Evolutionary conservation across 1,284 basidiomycete species (phyloP).

Genomic region (Microbotryum silenes-acaulis): DNA sequence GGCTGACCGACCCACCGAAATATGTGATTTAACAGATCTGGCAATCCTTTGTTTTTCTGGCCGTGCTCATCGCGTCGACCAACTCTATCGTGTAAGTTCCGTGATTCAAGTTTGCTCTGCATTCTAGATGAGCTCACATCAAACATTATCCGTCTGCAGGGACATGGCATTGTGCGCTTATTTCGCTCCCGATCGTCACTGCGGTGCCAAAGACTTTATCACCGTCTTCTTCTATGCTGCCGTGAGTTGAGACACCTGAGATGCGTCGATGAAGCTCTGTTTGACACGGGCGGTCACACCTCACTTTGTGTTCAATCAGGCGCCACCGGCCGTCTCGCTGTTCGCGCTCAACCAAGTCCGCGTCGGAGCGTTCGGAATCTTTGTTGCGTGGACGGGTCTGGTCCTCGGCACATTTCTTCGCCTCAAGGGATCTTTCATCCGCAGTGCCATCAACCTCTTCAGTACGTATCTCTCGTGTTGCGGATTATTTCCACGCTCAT

Average conservation of each 20-base stretch:
- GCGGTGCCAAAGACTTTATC: slow-evolving; percentile 13
- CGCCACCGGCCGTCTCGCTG: slow-evolving; percentile 63
- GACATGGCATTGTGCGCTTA: slow-evolving; percentile 50
- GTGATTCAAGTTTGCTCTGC: too few species aligned
- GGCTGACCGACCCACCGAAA: too few species aligned
- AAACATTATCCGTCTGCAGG: too few species aligned
- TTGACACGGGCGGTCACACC: slow-evolving; percentile 14
- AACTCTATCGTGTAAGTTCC: too few species aligned
- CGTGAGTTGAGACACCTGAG: slow-evolving; percentile 26
- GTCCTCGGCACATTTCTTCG: slow-evolving; percentile 12
- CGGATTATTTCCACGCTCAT: too few species aligned
- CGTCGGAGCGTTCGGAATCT: slow-evolving; percentile 55
- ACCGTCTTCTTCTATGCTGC: slow-evolving; percentile 41
- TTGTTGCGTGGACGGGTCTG: slow-evolving; percentile 40
- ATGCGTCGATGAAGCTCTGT: slow-evolving; percentile 49
- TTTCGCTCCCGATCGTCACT: too few species aligned
- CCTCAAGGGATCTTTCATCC: slow-evolving; percentile 8
- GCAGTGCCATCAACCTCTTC: slow-evolving; percentile 10
- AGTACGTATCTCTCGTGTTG: too few species aligned
- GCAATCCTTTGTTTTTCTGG: too few species aligned
- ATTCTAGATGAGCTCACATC: too few species aligned
- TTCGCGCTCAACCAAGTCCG: slow-evolving; percentile 66
- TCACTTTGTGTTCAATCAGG: slow-evolving; percentile 44
- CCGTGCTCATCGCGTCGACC: too few species aligned
- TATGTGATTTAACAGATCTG: too few species aligned